These are phyloP conservation scores for Ustilago hordei DNA, from an alignment of 1,284 basidiomycete species.

Conservation along the genomic window DNA sequence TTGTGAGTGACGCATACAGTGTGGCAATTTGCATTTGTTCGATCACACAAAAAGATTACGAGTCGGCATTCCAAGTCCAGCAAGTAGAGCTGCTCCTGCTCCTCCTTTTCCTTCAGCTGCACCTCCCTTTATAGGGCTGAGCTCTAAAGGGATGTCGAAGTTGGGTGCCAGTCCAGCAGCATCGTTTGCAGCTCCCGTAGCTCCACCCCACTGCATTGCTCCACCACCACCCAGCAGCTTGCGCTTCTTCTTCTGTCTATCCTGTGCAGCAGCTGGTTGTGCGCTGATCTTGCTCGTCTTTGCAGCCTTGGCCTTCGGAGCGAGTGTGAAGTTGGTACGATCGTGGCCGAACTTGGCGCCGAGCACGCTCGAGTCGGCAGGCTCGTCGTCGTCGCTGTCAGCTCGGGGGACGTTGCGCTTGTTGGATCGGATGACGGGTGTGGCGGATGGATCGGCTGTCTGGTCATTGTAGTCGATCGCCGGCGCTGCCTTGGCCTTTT, in stretches of 20 bases:
- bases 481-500: conserved; percentile 21
- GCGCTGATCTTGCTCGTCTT: conserved; percentile 5
- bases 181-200: conserved; percentile 12
- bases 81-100: conserved; percentile 16
- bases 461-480: conserved; percentile 42
- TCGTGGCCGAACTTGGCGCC: conserved; percentile 38
- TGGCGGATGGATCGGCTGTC: conserved; percentile 46
- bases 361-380: conserved; percentile 28
- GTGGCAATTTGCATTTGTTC: background rate
- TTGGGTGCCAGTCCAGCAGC: conserved; percentile 37
- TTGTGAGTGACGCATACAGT: background rate
- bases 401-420: conserved; percentile 17
- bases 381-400: conserved; percentile 18
- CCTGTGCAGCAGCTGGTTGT: conserved; percentile 1
- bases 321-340: conserved; percentile 28
- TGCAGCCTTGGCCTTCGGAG: background rate
- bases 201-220: conserved; percentile 36
- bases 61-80: conserved; percentile 31
- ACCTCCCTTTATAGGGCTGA: conserved; percentile 42
- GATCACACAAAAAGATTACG: conserved; percentile 30
- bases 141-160: conserved; percentile 46
- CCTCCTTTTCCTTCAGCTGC: conserved; percentile 4
- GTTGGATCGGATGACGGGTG: conserved; percentile 42
- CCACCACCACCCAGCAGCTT: conserved; percentile 34
- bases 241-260: conserved; percentile 39